A percentile compares a stretch with the other conserved stretches of the same genome.
phyloP scores from a whole-genome alignment of 2,329 filamentous ascomycete species.

The Botryotinia globosa region DNA sequence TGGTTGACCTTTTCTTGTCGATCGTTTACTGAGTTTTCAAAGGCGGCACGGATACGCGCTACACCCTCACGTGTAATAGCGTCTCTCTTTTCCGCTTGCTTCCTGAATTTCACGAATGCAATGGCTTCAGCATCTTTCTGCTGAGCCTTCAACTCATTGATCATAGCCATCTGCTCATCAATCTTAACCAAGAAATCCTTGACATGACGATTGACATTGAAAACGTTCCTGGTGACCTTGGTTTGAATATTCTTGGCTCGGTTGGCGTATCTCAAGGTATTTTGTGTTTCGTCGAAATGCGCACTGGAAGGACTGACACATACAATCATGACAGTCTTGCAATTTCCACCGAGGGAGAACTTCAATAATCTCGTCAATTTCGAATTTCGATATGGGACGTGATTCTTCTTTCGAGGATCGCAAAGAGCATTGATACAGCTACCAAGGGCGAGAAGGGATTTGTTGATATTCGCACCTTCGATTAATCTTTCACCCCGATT shows the following conservation, averaged over 20 bases:
- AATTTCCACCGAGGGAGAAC: slow-evolving; percentile 95
- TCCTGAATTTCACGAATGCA: slow-evolving; percentile 85
- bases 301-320: slow-evolving; percentile 95
- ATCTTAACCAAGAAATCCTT: slow-evolving; percentile 99
- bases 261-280: slow-evolving; percentile 95
- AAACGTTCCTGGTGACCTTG: slow-evolving; percentile 98
- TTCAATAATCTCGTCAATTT: slow-evolving; percentile 94
- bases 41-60: slow-evolving; percentile 74
- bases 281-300: slow-evolving; percentile 97
- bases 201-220: slow-evolving; percentile 97
- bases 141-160: slow-evolving; percentile 91
- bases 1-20: slow-evolving; percentile 73
- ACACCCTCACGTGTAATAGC: slow-evolving; percentile 73
- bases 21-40: slow-evolving; percentile 74
- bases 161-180: slow-evolving; percentile 95
- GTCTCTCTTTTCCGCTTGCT: slow-evolving; percentile 83
- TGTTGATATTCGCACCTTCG: slow-evolving; percentile 99
- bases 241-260: slow-evolving; percentile 99
- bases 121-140: slow-evolving; percentile 82
- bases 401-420: slow-evolving; percentile 84
- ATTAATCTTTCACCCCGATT: slow-evolving; percentile 88
- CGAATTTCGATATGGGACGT: slow-evolving; percentile 96
- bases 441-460: slow-evolving; percentile 88
- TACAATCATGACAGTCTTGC: slow-evolving; percentile 99
- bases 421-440: slow-evolving; percentile 98